Base-by-base conservation (phyloP, 1,284 basidiomycete species). In the Kwoniella shivajii region DNA sequence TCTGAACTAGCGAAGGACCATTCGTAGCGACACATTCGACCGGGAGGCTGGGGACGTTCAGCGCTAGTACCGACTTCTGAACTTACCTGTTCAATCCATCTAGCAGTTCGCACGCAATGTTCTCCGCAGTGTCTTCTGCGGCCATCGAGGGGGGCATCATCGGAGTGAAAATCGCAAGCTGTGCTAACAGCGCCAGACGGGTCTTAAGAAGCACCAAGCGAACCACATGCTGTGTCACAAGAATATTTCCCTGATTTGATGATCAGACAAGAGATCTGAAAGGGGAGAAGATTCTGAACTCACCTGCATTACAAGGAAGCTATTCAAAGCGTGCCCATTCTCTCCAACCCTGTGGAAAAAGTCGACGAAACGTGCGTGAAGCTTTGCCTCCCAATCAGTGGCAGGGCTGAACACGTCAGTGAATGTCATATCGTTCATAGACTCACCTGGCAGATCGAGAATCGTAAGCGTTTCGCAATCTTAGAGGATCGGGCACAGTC, bases 1-100 rank as follows among this genome's bases (percentile, higher is more conserved):
- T 75, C 43, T 75, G 73, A 11, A 75, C 73, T 6, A 74, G 58
- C 6, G 68, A 69, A 6, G 73, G 73, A 1, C 73, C 73, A 57
- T 75, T 75, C 13, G 69, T 71, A 6, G 72, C 73, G 7, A 68
- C 64, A 55, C 72, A 74, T 52, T 72, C 69, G 29, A 69, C 67
- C 0, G 69, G 71, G 6, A 75, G 55, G 43, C 67, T 66, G 26
- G 6, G 29, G 14, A n/a, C 3, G 7, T 11, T 58, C 45, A 57
- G 45, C 45, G n/a, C 11, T 22, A 7, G 14, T 37, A 9, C 29
- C 6, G 7, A 11, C n/a, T 26, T 6, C 10, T 14, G 7, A 11
- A 42, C 56, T 41, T 46, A 61, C 60, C 60, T 69, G 51, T 74
- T 71, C 43, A 74, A 53, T 10, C 72, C 72, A 50, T 74, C 68